Evolutionary conservation across 768 basidiomycete genomes (phyloP), one percentile per base, ranked within the genome.

Genomic region (Termitomyces sp.): DNA sequence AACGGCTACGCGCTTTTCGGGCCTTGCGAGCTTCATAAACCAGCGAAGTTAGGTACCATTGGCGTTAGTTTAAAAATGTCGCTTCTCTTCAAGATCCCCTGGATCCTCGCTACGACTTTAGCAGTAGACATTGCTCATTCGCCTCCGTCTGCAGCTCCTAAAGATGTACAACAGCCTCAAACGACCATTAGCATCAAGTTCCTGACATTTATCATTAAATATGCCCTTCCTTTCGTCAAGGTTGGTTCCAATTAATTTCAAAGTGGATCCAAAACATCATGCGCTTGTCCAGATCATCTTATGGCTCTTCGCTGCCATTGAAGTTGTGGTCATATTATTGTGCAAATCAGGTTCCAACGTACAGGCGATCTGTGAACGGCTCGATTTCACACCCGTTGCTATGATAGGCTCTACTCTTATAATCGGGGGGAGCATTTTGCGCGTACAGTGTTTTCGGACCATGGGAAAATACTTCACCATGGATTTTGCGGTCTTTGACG

Each of bases 391-490:
- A 60, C 57, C 63, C 8, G 3, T 73, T 54, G 70, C 76, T 53
- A n/a, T 72, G 8, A 3, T 68, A 22, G 72, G 76, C 10, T 58
- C 66, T 18, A 14, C 66, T 32, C 8, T 71, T 13, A 66, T 68
- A 2, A 30, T 70, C 11, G 54, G 62, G 28, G 77, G 75, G 8
- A 55, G 67, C 4, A 38, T 67, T 2, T 60, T 79, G 5, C 76
- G 76, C 28, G 36, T 72, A 13, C 63, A 63, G 54, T 78, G 73
- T 58, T 78, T 71, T 60, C 70, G 61, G 16, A 61, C 62, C 13
- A 67, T 78, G 30, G 73, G 72, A 14, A 51, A 60, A 13, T 62
- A 71, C 35, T 79, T 79, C 67, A 78, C 75, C 20, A 75, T 74
- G 56, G 70, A 77, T 38, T 62, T 76, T 48, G 46, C 36, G 70